phyloP scores from a whole-genome alignment of 441 rosid genomes.

The Adansonia grandidieri region DNA sequence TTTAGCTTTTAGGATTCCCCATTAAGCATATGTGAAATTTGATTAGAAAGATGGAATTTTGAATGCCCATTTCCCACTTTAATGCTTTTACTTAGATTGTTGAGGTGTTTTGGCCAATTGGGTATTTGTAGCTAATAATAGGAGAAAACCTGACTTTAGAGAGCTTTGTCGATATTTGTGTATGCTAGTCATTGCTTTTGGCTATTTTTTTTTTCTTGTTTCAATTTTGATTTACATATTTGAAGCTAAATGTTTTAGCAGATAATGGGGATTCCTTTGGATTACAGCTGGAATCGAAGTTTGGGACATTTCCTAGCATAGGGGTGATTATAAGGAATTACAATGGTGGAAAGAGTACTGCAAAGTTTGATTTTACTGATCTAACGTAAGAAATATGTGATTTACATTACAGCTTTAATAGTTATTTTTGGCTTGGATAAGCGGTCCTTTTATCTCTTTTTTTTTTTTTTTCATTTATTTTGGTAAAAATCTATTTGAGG shows the following conservation, averaged over 20 bases:
- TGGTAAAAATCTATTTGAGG: background rate
- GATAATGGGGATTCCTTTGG: conserved; percentile 44
- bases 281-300: conserved; percentile 43
- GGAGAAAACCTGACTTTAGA: background rate
- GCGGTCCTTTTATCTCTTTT: background rate
- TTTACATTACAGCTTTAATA: background rate
- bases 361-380: conserved; percentile 70
- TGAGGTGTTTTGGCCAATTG: conserved; percentile 7
- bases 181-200: background rate
- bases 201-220: background rate
- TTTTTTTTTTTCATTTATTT: background rate
- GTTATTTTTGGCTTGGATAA: background rate
- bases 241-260: conserved; percentile 33
- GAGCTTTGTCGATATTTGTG: background rate
- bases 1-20: background rate
- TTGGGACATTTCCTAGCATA: conserved; percentile 31
- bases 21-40: background rate
- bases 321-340: conserved; percentile 47
- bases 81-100: background rate
- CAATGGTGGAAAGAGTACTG: conserved; percentile 38
- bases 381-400: conserved; percentile 64
- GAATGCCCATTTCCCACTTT: background rate
- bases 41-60: conserved; percentile 1
- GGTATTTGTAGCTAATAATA: background rate
- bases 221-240: conserved; percentile 5